A percentile compares a stretch with the other conserved stretches of the same genome.
These are phyloP conservation scores for Penicillium turbatum DNA, from an alignment of 495 filamentous ascomycete species.

Conservation along the genomic window DNA sequence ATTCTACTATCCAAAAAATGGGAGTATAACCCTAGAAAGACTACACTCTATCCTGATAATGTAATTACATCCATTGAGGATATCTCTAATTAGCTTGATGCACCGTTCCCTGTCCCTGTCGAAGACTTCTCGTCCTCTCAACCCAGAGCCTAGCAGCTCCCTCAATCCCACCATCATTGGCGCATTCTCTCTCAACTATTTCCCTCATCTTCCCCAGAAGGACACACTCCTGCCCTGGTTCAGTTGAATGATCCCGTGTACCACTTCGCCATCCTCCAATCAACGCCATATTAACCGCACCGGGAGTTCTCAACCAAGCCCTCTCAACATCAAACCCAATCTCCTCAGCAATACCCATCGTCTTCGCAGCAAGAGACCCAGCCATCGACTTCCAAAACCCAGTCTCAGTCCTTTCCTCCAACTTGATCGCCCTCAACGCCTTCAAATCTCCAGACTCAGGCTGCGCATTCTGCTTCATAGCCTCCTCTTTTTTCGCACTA, in stretches of 20 bases:
- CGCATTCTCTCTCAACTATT: conserved; percentile 42
- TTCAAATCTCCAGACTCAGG: conserved; percentile 42
- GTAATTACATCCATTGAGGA: neutral
- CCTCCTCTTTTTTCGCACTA: neutral
- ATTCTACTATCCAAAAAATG: conserved; percentile 30
- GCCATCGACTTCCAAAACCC: conserved; percentile 55
- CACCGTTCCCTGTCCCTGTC: conserved; percentile 15
- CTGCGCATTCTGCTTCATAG: conserved; percentile 23
- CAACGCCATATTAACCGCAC: conserved; percentile 79
- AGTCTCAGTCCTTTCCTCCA: conserved; percentile 30
- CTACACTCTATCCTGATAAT: neutral
- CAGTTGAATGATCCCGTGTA: neutral
- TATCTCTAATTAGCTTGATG: conserved; percentile 9
- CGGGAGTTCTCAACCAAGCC: conserved; percentile 80
- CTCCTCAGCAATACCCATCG: conserved; percentile 58
- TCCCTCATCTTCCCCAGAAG: conserved; percentile 19
- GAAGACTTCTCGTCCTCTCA: conserved; percentile 39
- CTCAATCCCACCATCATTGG: conserved; percentile 34
- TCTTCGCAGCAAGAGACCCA: conserved; percentile 69
- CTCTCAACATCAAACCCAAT: conserved; percentile 74
- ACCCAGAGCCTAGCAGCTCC: conserved; percentile 41
- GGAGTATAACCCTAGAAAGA: conserved; percentile 24
- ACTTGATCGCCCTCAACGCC: conserved; percentile 35
- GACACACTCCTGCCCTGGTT: neutral
- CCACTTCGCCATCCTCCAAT: conserved; percentile 51